phyloP scores from a whole-genome alignment of 345 rosid species.

The Populus tremula region DNA sequence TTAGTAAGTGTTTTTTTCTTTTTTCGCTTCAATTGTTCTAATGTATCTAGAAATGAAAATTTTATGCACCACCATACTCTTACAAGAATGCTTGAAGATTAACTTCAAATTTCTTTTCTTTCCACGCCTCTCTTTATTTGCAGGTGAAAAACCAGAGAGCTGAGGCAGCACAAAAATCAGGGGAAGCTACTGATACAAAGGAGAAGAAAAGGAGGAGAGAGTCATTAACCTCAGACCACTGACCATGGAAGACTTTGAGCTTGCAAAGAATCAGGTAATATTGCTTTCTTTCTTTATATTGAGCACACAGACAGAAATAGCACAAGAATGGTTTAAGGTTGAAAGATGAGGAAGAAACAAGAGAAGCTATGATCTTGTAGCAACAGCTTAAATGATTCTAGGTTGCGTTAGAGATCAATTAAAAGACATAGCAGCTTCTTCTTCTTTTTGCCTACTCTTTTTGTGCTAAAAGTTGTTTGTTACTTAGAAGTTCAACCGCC shows the following conservation, averaged over 20 bases:
- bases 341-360: background rate
- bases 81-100: background rate
- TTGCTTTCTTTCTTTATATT: background rate
- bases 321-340: background rate
- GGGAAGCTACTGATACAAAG: constrained; percentile 19
- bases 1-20: constrained; percentile 30
- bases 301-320: background rate
- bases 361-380: background rate
- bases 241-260: constrained; percentile 69
- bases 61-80: background rate
- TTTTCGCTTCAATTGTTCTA: background rate
- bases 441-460: background rate
- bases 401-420: background rate
- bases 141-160: constrained; percentile 63
- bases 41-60: background rate
- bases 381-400: background rate
- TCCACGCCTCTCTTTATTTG: too few species aligned
- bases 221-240: constrained; percentile 65
- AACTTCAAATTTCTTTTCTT: background rate
- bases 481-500: too few species aligned
- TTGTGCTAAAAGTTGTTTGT: background rate
- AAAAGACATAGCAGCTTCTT: too few species aligned
- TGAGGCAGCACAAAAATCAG: constrained; percentile 32
- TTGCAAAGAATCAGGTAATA: constrained; percentile 75
- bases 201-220: constrained; percentile 48